Conservation (phyloP, 495 filamentous ascomycete species). For the Aspergillus funiculosus region DNA sequence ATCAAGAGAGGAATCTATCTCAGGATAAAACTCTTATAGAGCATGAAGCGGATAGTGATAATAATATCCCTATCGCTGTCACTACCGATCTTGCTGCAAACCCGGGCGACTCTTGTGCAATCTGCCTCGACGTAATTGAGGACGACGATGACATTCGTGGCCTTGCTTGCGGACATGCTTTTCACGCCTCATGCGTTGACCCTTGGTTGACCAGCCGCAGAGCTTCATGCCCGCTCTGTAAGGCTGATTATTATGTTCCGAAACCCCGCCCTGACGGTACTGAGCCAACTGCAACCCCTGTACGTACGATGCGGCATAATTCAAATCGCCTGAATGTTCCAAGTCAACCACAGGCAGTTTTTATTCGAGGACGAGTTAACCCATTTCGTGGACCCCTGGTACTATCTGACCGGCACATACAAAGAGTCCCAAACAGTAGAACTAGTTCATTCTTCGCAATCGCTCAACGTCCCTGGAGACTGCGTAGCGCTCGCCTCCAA, state of each 20-base stretch:
- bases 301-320: slow-evolving; percentile 26
- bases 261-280: slow-evolving; percentile 55
- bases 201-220: slow-evolving; percentile 92
- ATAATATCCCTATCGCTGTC: slow-evolving; percentile 78
- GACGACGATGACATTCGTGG: slow-evolving; percentile 94
- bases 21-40: slow-evolving; percentile 2
- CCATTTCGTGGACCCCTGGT: slow-evolving; percentile 4
- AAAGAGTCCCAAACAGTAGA: not conserved
- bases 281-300: slow-evolving; percentile 24
- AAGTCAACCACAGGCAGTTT: slow-evolving; percentile 21
- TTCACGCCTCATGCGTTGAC: slow-evolving; percentile 92
- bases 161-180: slow-evolving; percentile 91
- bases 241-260: slow-evolving; percentile 76
- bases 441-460: not conserved
- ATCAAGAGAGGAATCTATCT: too few species aligned
- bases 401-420: slow-evolving; percentile 5
- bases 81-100: slow-evolving; percentile 75
- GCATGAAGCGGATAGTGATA: slow-evolving; percentile 35
- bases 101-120: slow-evolving; percentile 93
- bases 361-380: slow-evolving; percentile 22
- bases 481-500: not conserved
- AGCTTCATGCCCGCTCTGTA: slow-evolving; percentile 95
- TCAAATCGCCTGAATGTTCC: slow-evolving; percentile 10
- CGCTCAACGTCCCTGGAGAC: slow-evolving; percentile 5
- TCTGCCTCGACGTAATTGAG: slow-evolving; percentile 89